A percentile compares a stretch with the other conserved stretches of the same genome.
Conservation (phyloP, 192 early-diverging fungal genomes). For the Chytriomyces sp. region DNA sequence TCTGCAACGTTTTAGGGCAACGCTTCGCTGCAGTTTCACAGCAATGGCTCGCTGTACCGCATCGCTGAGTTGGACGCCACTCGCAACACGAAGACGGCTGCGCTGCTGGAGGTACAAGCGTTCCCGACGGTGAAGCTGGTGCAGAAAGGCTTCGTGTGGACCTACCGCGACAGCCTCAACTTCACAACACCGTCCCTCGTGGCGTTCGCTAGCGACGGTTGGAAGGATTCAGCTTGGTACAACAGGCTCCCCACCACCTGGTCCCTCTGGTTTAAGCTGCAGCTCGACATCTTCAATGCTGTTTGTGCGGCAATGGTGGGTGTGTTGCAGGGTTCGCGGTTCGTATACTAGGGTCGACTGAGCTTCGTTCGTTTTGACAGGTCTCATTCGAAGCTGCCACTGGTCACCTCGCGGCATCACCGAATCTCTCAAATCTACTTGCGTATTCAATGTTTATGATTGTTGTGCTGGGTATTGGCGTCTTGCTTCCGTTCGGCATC, state of each 20-base stretch:
- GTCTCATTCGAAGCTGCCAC: not conserved
- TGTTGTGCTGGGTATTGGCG: not conserved
- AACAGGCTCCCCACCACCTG: conserved; percentile 22
- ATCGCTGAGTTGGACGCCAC: conserved; percentile 12
- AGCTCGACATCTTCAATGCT: conserved; percentile 24
- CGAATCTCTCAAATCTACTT: not conserved
- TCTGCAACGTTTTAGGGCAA: conserved; percentile 3
- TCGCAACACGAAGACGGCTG: conserved; percentile 17
- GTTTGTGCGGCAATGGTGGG: not conserved
- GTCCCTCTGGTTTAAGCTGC: conserved; percentile 26
- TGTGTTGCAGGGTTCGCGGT: not conserved
- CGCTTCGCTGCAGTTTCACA: conserved; percentile 21
- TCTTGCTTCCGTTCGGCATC: conserved; percentile 15
- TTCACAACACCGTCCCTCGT: conserved; percentile 1
- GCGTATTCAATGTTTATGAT: not conserved
- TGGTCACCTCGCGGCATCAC: not conserved
- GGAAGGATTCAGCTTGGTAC: conserved; percentile 16
- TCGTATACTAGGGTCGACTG: not conserved
- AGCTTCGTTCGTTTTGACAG: not conserved
- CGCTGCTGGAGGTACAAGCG: conserved; percentile 25
- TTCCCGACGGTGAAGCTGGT: conserved; percentile 28
- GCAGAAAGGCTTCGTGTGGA: conserved; percentile 25
- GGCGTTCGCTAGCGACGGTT: conserved; percentile 16
- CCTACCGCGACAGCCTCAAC: not conserved
- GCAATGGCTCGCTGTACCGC: conserved; percentile 6